phyloP scores from a whole-genome alignment of 1,139 yeast genomes.

The Candida pseudocylindracea region DNA sequence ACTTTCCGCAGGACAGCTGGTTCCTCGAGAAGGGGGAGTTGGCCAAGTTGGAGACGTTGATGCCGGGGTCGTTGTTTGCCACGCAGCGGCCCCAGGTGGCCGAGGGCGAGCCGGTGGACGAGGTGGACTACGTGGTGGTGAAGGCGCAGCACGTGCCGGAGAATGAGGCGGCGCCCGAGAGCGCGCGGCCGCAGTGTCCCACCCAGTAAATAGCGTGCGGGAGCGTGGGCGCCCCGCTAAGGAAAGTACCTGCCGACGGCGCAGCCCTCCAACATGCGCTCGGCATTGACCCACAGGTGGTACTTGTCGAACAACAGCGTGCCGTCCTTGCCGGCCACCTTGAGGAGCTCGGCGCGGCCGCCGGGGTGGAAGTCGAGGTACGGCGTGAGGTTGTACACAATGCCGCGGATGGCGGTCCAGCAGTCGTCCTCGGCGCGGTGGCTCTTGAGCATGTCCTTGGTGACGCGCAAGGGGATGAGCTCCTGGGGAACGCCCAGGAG shows the following conservation, averaged over 20 bases:
- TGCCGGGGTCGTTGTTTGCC: conserved; percentile 13
- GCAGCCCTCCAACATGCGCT: conserved; percentile 60
- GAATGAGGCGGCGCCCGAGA: too few relatives aligned
- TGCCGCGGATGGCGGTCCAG: conserved; percentile 71
- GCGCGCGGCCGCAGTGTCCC: too few relatives aligned
- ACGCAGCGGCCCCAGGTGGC: too few relatives aligned
- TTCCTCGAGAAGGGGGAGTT: conserved; percentile 43
- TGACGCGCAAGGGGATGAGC: conserved; percentile 16
- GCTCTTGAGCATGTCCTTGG: conserved; percentile 30
- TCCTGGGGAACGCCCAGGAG: too few relatives aligned
- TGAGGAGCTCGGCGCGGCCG: conserved; percentile 58
- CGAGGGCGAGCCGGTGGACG: too few relatives aligned
- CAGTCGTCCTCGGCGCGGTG: conserved; percentile 47
- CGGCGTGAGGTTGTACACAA: conserved; percentile 67
- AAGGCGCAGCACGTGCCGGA: too few relatives aligned
- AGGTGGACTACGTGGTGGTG: too few relatives aligned
- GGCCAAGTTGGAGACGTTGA: conserved; percentile 23
- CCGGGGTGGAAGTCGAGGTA: conserved; percentile 87
- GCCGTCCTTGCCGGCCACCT: conserved; percentile 72
- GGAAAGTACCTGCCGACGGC: conserved; percentile 26
- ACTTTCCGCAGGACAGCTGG: conserved; percentile 76
- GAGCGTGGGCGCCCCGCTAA: too few relatives aligned
- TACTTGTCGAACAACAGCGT: conserved; percentile 59
- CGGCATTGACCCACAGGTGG: conserved; percentile 81
- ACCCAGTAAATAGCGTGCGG: too few relatives aligned